Conservation (phyloP, 768 basidiomycete species). For the Pholiota microspora region DNA sequence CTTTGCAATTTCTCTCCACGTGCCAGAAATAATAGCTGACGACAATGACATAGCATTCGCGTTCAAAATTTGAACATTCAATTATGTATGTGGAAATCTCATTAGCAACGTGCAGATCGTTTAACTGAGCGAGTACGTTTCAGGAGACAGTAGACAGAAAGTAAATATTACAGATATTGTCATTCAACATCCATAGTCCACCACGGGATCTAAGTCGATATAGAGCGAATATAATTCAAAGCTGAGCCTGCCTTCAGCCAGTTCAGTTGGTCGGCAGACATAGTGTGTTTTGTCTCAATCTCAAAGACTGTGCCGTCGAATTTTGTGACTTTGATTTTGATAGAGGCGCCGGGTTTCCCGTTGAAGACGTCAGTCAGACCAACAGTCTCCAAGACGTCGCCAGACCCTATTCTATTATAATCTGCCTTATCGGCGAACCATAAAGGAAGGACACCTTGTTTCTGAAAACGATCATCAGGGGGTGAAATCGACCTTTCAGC, state of each 20-base stretch:
- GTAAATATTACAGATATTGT: too few species aligned
- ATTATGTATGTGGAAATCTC: too few species aligned
- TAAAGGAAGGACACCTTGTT: slow-evolving; percentile 97
- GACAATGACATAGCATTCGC: too few species aligned
- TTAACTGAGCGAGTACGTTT: too few species aligned
- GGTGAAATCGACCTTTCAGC: background rate
- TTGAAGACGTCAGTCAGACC: slow-evolving; percentile 74
- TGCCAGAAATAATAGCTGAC: too few species aligned
- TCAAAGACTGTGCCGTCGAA: slow-evolving; percentile 59
- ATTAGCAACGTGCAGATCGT: too few species aligned
- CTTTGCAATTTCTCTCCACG: background rate
- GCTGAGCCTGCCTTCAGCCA: slow-evolving; percentile 92
- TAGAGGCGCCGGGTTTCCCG: slow-evolving; percentile 41
- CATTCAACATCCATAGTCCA: too few species aligned
- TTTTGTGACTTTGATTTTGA: slow-evolving; percentile 67
- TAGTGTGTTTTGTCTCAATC: slow-evolving; percentile 80
- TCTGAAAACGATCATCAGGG: slow-evolving; percentile 42
- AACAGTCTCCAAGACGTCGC: slow-evolving; percentile 78
- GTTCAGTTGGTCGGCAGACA: slow-evolving; percentile 86
- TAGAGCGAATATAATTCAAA: slow-evolving; percentile 80
- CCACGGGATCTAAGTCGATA: background rate
- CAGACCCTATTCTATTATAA: slow-evolving; percentile 79
- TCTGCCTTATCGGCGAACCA: slow-evolving; percentile 88
- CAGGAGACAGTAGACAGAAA: too few species aligned
- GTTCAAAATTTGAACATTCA: too few species aligned